Evolutionary conservation across 345 rosid species (phyloP).

Genomic region (Camelina hispida): DNA sequence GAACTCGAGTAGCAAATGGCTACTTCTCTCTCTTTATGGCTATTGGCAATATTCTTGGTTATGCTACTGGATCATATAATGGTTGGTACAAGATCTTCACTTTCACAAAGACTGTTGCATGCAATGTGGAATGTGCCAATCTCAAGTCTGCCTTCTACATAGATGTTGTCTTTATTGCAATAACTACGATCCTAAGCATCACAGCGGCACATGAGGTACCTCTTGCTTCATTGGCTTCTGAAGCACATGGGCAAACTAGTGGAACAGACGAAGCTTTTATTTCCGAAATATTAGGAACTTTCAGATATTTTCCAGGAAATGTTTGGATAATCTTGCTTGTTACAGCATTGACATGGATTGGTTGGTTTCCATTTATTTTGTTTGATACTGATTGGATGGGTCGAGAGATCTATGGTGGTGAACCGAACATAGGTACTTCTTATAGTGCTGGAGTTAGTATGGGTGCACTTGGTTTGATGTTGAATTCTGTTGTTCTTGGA

Average conservation of each 20-base stretch:
- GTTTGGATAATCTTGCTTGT: slow-evolving; percentile 76
- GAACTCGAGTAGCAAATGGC: slow-evolving; percentile 92
- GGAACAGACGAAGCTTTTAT: slow-evolving; percentile 77
- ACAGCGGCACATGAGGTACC: slow-evolving; percentile 77
- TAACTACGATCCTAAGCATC: slow-evolving; percentile 68
- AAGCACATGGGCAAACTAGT: slow-evolving; percentile 56
- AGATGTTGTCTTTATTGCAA: slow-evolving; percentile 67
- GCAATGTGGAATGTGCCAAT: slow-evolving; percentile 83
- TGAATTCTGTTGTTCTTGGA: slow-evolving; percentile 89
- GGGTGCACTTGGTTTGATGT: slow-evolving; percentile 92
- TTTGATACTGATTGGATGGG: slow-evolving; percentile 99
- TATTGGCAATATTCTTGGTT: slow-evolving; percentile 89
- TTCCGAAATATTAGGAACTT: slow-evolving; percentile 89
- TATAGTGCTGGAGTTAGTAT: slow-evolving; percentile 85
- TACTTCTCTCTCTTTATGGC: slow-evolving; percentile 97
- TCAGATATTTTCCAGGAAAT: slow-evolving; percentile 65
- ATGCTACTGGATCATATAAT: slow-evolving; percentile 86
- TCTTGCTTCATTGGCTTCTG: slow-evolving; percentile 48
- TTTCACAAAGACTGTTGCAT: slow-evolving; percentile 76
- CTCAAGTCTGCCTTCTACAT: slow-evolving; percentile 92
- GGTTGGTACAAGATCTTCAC: slow-evolving; percentile 89
- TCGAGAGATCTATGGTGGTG: slow-evolving; percentile 86
- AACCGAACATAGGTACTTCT: slow-evolving; percentile 69
- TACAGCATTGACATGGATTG: slow-evolving; percentile 86
- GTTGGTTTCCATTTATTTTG: slow-evolving; percentile 93